A percentile compares a stretch with the other conserved stretches of the same genome.
Evolutionary conservation across 768 basidiomycete species (phyloP).

Genomic region (Neoboletus brunneissimus): DNA sequence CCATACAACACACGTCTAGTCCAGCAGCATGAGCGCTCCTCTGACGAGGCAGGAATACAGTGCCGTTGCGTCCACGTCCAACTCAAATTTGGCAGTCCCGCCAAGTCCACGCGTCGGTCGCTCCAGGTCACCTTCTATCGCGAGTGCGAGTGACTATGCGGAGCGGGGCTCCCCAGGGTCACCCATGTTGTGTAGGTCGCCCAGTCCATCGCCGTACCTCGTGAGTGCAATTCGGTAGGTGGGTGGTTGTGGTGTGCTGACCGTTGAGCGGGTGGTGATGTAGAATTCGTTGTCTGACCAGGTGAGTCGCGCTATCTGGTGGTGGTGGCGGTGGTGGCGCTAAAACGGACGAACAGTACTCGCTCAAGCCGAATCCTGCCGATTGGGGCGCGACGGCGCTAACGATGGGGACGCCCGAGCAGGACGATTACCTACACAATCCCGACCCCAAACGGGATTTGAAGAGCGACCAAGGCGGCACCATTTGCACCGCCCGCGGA

Average conservation of each 20-base stretch:
- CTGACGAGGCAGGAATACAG: constrained; percentile 27
- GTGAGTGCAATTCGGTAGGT: constrained; percentile 13
- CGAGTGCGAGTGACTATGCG: constrained; percentile 16
- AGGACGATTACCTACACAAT: constrained; percentile 64
- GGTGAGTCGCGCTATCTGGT: constrained; percentile 6
- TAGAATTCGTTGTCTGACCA: constrained; percentile 31
- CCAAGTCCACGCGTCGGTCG: constrained; percentile 13
- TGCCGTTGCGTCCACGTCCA: constrained; percentile 25
- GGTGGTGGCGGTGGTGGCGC: background rate
- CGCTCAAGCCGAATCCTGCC: constrained; percentile 42
- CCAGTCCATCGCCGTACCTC: constrained; percentile 28
- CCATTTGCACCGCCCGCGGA: constrained; percentile 60
- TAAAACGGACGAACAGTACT: constrained; percentile 31
- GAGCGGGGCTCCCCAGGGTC: constrained; percentile 17
- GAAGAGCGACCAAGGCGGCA: constrained; percentile 54
- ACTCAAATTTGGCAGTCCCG: constrained; percentile 17
- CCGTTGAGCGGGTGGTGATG: background rate
- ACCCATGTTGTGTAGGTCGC: constrained; percentile 15
- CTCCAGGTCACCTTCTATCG: constrained; percentile 20
- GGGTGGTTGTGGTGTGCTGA: background rate
- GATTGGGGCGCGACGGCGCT: constrained; percentile 48
- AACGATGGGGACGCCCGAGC: constrained; percentile 45
- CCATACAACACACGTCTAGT: background rate
- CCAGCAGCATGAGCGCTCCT: constrained; percentile 26
- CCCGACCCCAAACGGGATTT: constrained; percentile 56